phyloP scores from a whole-genome alignment of 192 early-diverging fungal species.

The Entomortierella lignicola region DNA sequence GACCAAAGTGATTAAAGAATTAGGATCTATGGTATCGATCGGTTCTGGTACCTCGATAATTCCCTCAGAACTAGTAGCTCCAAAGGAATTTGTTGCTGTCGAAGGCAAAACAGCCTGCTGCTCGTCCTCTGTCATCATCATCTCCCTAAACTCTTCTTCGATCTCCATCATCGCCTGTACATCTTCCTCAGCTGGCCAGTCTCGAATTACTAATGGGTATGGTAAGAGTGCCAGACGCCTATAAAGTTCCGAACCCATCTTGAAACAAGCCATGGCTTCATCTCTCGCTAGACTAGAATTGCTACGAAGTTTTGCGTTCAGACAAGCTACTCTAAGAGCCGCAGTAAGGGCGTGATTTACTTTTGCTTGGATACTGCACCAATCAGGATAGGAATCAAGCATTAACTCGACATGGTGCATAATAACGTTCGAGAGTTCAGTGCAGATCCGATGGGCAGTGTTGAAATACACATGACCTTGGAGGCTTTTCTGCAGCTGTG shows the following conservation, averaged over 20 bases:
- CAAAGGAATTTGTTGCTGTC: too few species aligned
- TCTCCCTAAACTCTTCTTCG: constrained; percentile 28
- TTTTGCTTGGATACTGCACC: constrained; percentile 38
- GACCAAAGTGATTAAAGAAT: too few species aligned
- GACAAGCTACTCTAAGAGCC: constrained; percentile 13
- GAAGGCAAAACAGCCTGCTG: constrained; percentile 10
- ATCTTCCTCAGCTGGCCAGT: constrained; percentile 30
- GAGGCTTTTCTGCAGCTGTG: background rate
- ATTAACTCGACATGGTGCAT: constrained; percentile 40
- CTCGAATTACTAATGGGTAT: constrained; percentile 15
- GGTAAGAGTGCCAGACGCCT: constrained; percentile 20
- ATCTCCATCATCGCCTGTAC: constrained; percentile 23
- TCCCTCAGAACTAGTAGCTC: background rate
- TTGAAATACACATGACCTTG: constrained; percentile 12
- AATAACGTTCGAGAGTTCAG: constrained; percentile 21
- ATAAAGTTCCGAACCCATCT: constrained; percentile 30
- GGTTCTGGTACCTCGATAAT: background rate
- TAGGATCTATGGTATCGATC: background rate
- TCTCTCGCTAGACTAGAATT: constrained; percentile 2
- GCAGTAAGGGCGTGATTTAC: constrained; percentile 34
- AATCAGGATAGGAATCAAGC: constrained; percentile 27
- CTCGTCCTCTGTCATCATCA: constrained; percentile 31
- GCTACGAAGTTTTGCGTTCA: constrained; percentile 14
- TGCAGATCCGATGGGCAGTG: constrained; percentile 28
- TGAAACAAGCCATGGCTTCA: constrained; percentile 30